Evolutionary conservation across 2,329 filamentous ascomycete species (phyloP).

Genomic region (Tolypocladium tropicale): DNA sequence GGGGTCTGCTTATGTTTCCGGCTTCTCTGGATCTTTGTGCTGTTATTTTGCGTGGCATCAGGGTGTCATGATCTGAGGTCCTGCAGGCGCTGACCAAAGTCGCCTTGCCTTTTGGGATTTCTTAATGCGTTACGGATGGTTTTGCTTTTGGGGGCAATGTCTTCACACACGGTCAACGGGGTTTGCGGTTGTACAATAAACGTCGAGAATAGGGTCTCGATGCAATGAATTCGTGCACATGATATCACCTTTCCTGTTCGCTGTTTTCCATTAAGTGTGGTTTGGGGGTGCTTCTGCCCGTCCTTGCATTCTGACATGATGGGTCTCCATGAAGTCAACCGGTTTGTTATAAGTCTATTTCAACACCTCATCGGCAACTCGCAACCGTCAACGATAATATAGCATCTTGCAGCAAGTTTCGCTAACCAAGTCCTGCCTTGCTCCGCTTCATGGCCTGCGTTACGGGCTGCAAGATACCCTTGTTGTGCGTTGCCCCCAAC

Average conservation of each 20-base stretch:
- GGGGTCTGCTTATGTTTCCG: slow-evolving; percentile 45
- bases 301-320: background rate
- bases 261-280: too few relatives aligned
- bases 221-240: slow-evolving; percentile 53
- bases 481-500: slow-evolving; percentile 71
- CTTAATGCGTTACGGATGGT: slow-evolving; percentile 69
- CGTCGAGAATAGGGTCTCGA: slow-evolving; percentile 52
- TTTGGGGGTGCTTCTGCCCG: too few relatives aligned
- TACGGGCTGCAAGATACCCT: slow-evolving; percentile 80
- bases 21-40: slow-evolving; percentile 38
- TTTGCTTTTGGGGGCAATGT: slow-evolving; percentile 58
- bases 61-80: slow-evolving; percentile 48
- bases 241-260: slow-evolving; percentile 17
- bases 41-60: slow-evolving; percentile 44
- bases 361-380: too few relatives aligned
- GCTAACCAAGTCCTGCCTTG: slow-evolving; percentile 70
- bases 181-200: slow-evolving; percentile 66
- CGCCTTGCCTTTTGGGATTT: slow-evolving; percentile 36
- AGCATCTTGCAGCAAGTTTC: background rate
- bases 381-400: background rate
- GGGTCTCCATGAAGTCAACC: too few relatives aligned
- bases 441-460: slow-evolving; percentile 77
- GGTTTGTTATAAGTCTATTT: too few relatives aligned
- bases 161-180: slow-evolving; percentile 58
- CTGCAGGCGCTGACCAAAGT: slow-evolving; percentile 23